phyloP scores from a whole-genome alignment of 169 alveolate genomes.

The Plasmodium knowlesi region DNA sequence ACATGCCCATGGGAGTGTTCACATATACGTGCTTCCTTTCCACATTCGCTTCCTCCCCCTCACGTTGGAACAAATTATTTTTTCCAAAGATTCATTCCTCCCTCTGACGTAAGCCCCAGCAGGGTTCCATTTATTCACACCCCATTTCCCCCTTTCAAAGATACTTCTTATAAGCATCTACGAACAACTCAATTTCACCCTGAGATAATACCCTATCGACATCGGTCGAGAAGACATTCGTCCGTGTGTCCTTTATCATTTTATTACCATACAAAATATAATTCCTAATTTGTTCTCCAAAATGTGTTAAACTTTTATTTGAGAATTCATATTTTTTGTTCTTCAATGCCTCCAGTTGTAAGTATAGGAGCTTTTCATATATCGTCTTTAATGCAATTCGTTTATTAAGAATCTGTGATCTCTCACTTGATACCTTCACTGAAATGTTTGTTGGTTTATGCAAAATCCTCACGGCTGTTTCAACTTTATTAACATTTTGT shows the following conservation, averaged over 20 bases:
- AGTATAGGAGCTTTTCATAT: conserved; percentile 76
- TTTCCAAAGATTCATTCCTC: not conserved
- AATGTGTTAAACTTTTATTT: conserved; percentile 63
- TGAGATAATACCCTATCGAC: conserved; percentile 49
- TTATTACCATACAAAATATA: conserved; percentile 70
- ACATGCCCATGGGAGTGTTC: not conserved
- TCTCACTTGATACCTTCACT: conserved; percentile 84
- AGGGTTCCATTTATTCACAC: not conserved
- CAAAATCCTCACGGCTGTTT: conserved; percentile 93
- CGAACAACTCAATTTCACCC: conserved; percentile 67
- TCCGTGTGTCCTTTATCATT: conserved; percentile 66
- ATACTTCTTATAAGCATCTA: conserved; percentile 46
- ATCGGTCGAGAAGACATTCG: conserved; percentile 47
- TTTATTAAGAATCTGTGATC: conserved; percentile 81
- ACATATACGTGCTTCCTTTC: not conserved
- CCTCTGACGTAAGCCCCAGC: not conserved
- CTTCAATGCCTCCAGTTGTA: conserved; percentile 62
- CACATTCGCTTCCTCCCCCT: not conserved
- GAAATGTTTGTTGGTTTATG: conserved; percentile 94
- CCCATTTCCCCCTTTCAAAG: not conserved
- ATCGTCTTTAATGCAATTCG: conserved; percentile 82
- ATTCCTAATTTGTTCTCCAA: conserved; percentile 72
- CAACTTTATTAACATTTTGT: conserved; percentile 95
- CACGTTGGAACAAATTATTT: not conserved
- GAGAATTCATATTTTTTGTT: conserved; percentile 45